Base-by-base conservation (phyloP, 495 filamentous ascomycete species). In the Recurvomyces mirabilis region DNA sequence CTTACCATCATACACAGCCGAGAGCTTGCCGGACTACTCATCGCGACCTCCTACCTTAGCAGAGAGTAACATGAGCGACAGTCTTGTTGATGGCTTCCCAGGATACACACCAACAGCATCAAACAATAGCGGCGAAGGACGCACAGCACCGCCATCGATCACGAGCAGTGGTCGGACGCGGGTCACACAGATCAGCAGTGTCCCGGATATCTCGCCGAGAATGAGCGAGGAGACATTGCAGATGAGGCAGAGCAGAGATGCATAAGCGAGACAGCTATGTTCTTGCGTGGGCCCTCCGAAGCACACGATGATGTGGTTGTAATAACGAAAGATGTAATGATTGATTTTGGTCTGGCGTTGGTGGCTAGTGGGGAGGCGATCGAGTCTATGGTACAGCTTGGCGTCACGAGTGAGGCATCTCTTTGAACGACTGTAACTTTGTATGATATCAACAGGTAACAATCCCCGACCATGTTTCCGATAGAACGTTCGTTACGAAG, bases 171-270 rank as follows among this genome's bases (percentile, higher is more conserved):
- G 5, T 5, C 23, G 25, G 6, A 31, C 15, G 7, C 10, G 49
- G 26, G 58, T 49, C 46, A 59, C 61, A 30, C 58, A 57, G 4
- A 59, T 52, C 9, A 59, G 55, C 31, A 64, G 61, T 29, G 46
- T 64, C 13, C 31, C 57, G 30, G 58, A 59, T 19, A 46, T 58
- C 26, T 59, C 55, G 31, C 55, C 58, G 12, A 32, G 61, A 19
- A 40, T 47, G 17, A 64, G 61, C 38, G 51, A 37, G 26, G 61
- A 64, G 35, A 64, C 61, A n/a, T 26, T 62, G 40, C 28, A 54
- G 28, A 57, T 51, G 21, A 21, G 35, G 37, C 36, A 41, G 37
- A 47, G 45, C 45, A 46, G 39, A 19, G 43, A n/a, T n/a, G n/a
- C n/a, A 46, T 15, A 38, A 12, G 5, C 33, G 19, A n/a, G 43